Evolutionary conservation across 108 stramenopile genomes (phyloP), one percentile per base, ranked within the genome.

Genomic region (Hondaea fermentalgiana): DNA sequence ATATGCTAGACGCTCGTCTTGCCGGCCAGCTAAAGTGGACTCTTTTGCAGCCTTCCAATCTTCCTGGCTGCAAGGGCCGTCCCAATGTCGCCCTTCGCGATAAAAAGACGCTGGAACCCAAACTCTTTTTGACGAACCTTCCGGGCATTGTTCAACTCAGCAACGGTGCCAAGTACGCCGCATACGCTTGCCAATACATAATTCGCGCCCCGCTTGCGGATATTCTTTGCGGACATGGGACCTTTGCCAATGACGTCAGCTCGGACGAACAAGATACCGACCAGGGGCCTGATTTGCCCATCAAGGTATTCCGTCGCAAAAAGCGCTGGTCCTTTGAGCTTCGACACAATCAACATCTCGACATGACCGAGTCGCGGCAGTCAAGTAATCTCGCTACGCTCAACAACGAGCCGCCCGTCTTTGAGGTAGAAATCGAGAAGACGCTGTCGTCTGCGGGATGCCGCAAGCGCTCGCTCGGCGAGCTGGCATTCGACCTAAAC

Each of bases 261-360:
- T 10, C n/a, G 19, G 76, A 83, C 49, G 76, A 83, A 12, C 17
- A 43, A 53, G 76, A 83, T 45, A 83, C 16, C 17, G 76, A 83
- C n/a, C 17, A 83, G 16, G 49, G 28, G 76, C 23, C 49, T 12
- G 76, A 83, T 23, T 6, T 83, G 45, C 76, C 17, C 42, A 53
- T 83, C 51, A 83, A 83, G 51, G 49, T 83, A 17, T 83, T 83
- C n/a, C 76, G 76, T 83, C 23, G 76, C 76, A 83, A 83, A 23
- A 47, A 53, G 45, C 76, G 76, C 1, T 83, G 76, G 76, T 83
- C 76, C 45, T 83, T 83, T 23, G 49, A 12, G 49, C 51, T 83
- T 43, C 19, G 76, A 0, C 45, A 53, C 1, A 83, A 83, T 6
- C 76, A 83, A 45, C 45, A 83, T 21, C 51, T 83, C 4, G 76